A percentile compares a stretch with the other conserved stretches of the same genome.
phyloP scores from a whole-genome alignment of 2,329 filamentous ascomycete genomes.

The Neonectria punicea region DNA sequence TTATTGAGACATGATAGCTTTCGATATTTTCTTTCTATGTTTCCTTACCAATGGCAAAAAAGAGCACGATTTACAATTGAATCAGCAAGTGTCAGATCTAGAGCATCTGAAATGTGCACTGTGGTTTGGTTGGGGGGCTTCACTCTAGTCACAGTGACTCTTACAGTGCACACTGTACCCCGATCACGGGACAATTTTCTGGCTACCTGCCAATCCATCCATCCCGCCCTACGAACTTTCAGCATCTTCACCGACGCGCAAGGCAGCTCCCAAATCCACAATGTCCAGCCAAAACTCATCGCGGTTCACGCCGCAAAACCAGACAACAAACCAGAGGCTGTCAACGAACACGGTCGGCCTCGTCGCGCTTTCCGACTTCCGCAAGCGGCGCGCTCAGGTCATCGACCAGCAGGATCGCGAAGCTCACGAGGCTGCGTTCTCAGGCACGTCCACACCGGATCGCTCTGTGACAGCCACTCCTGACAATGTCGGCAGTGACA shows the following conservation, averaged over 20 bases:
- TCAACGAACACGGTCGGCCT: slow-evolving; percentile 91
- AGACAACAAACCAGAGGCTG: slow-evolving; percentile 82
- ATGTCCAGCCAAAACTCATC: slow-evolving; percentile 58
- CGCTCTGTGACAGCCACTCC: slow-evolving; percentile 61
- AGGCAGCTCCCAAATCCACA: slow-evolving; percentile 10
- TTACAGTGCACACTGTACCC: not conserved
- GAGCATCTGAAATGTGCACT: not conserved
- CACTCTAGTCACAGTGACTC: not conserved
- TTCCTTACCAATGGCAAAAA: no score
- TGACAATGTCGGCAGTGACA: slow-evolving; percentile 53
- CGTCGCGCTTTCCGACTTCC: slow-evolving; percentile 91
- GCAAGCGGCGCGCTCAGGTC: slow-evolving; percentile 95
- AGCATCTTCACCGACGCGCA: not conserved
- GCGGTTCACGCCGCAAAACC: slow-evolving; percentile 80
- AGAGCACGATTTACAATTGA: not conserved
- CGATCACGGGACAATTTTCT: slow-evolving; percentile 14
- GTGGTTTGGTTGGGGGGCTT: not conserved
- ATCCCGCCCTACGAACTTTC: not conserved
- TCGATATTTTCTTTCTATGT: no score
- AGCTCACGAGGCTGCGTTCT: slow-evolving; percentile 69
- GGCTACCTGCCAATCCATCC: not conserved
- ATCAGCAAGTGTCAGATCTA: not conserved
- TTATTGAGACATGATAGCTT: not conserved
- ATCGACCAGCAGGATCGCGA: slow-evolving; percentile 90
- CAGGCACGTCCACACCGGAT: slow-evolving; percentile 59